Base-by-base conservation (phyloP, 2,329 filamentous ascomycete genomes). In the Orbilia ellipsospora region DNA sequence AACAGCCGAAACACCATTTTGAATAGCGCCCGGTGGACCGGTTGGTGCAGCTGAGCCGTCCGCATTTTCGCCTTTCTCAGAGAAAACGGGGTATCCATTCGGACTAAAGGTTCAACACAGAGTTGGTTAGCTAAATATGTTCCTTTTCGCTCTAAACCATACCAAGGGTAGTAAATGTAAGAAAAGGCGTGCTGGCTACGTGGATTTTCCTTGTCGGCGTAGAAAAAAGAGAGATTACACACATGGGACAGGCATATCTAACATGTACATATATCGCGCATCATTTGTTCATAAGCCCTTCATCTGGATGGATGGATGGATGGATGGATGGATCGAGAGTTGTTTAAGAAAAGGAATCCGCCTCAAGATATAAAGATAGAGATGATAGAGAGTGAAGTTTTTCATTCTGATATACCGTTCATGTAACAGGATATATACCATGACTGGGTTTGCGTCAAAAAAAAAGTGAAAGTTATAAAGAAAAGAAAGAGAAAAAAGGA, bases 1-100 rank as follows among this genome's bases (percentile, higher is more conserved):
- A 26, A 78, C 78, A n/a, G 79, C 79, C 52, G 79, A 79, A 52
- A 78, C 77, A 51, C 79, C 78, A 57, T 79, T 79, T 56, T 77
- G 77, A 36, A 80, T 67, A 31, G 78, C 78, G 31, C 79, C 80
- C 18, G 80, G 80, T 20, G 77, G 78, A 23, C 80, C 80, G 45
- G 78, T 77, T 18, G 80, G 79, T 48, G 48, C 54, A 6, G 36
- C 55, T 16, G 13, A 13, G 7, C 20, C 13, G 13, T 48, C 59
- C 8, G 7, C 65, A 28, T 51, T 59, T 23, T 74, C 62, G 8
- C 52, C 44, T 28, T 57, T 74, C 2, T 40, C 50, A 31, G 48
- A 57, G 52, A 62, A 66, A 40, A 74, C 69, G 13, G 69, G 56
- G 31, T 74, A 74, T 16, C 54, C 69, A 28, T 67, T 74, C 13